Percentiles rank a stretch among this genome's conserved stretches.
Conservation (phyloP, 257 asterid genomes). For the Cinchona pubescens region DNA sequence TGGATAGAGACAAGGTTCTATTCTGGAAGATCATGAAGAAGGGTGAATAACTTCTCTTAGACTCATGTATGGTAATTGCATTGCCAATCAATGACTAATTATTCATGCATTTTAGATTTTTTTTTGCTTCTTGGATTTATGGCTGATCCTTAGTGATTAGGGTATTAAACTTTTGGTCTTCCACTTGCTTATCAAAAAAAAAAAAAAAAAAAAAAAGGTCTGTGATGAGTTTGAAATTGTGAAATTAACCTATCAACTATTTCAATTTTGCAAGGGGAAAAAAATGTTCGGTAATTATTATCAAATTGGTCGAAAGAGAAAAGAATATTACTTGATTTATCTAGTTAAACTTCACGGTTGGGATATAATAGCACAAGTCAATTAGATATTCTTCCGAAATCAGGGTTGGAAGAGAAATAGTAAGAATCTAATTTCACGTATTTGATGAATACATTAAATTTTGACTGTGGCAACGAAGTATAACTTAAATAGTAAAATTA, state of each 20-base stretch:
- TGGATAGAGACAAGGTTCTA: too few relatives aligned
- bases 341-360: background rate
- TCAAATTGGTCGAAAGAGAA: background rate
- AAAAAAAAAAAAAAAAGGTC: too few relatives aligned
- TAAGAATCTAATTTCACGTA: background rate
- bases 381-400: background rate
- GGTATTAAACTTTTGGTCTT: background rate
- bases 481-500: too few relatives aligned
- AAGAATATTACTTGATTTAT: background rate
- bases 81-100: background rate
- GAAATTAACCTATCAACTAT: background rate
- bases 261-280: background rate
- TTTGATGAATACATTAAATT: background rate
- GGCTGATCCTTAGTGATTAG: background rate
- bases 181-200: too few relatives aligned
- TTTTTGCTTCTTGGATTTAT: conserved; percentile 1
- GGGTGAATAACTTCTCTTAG: background rate
- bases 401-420: too few relatives aligned
- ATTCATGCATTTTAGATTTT: conserved; percentile 2
- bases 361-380: background rate
- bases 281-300: background rate
- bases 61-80: conserved; percentile 18
- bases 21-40: conserved; percentile 1
- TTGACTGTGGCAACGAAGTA: conserved; percentile 2
- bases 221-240: background rate